Evolutionary conservation across 176 grass and related monocot species (phyloP).

Genomic region (Panicum miliaceum): DNA sequence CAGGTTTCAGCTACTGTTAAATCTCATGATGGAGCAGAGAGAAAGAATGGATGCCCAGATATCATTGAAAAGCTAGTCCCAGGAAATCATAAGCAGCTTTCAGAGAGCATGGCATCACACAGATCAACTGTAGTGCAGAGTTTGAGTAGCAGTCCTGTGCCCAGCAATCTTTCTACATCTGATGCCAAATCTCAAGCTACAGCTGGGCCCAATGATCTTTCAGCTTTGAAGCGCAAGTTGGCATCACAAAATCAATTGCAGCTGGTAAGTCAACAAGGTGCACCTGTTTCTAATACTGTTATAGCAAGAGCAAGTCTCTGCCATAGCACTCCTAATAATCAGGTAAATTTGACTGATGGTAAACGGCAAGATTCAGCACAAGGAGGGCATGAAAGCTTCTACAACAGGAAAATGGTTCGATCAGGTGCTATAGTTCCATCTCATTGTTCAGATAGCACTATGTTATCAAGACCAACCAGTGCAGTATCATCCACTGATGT

Average conservation of each 20-base stretch:
- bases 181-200: slow-evolving; percentile 34
- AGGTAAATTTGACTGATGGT: slow-evolving; percentile 17
- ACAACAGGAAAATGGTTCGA: slow-evolving; percentile 11
- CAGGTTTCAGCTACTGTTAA: slow-evolving; percentile 21
- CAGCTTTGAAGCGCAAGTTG: slow-evolving; percentile 30
- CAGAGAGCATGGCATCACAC: slow-evolving; percentile 12
- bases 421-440: slow-evolving; percentile 24
- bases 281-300: slow-evolving; percentile 27
- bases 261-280: slow-evolving; percentile 22
- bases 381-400: slow-evolving; percentile 21
- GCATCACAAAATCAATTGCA: slow-evolving; percentile 29
- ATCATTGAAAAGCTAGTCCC: slow-evolving; percentile 28
- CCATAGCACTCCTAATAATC: slow-evolving; percentile 24
- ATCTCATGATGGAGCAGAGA: slow-evolving; percentile 36
- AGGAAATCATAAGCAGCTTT: slow-evolving; percentile 31
- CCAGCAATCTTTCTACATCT: slow-evolving; percentile 29
- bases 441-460: slow-evolving; percentile 23
- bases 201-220: slow-evolving; percentile 35
- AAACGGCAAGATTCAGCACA: slow-evolving; percentile 41
- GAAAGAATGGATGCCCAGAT: slow-evolving; percentile 46
- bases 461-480: slow-evolving; percentile 32
- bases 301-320: slow-evolving; percentile 23
- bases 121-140: slow-evolving; percentile 34
- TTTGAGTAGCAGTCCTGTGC: slow-evolving; percentile 6
- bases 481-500: slow-evolving; percentile 35